phyloP scores from a whole-genome alignment of 2,329 filamentous ascomycete genomes.

The Rhynchosporium secalis region DNA sequence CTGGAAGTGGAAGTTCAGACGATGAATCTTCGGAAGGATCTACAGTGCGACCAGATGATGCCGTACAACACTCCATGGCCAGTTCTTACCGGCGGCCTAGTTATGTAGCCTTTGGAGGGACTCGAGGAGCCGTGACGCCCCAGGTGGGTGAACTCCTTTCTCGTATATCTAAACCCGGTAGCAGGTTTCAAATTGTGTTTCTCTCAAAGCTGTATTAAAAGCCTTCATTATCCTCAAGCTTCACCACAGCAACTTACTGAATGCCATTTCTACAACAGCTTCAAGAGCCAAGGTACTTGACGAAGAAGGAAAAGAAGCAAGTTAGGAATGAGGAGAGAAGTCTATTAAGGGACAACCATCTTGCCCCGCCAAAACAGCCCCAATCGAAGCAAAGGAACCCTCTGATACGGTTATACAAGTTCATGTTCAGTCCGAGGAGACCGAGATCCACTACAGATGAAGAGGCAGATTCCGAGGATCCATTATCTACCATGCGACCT shows the following conservation, averaged over 20 bases:
- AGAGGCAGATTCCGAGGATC: conserved; percentile 35
- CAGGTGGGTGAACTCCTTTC: conserved; percentile 44
- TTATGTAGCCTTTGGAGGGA: conserved; percentile 71
- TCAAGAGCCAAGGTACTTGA: conserved; percentile 45
- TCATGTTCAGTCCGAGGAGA: conserved; percentile 58
- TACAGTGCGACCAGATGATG: conserved; percentile 40
- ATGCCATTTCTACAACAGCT: background rate
- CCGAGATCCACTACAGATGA: conserved; percentile 45
- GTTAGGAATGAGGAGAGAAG: conserved; percentile 59
- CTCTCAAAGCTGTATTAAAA: background rate
- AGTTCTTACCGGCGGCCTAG: conserved; percentile 75
- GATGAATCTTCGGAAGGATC: conserved; percentile 44
- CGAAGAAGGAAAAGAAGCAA: conserved; percentile 55
- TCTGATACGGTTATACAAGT: conserved; percentile 44
- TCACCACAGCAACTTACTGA: background rate
- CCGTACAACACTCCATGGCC: conserved; percentile 51
- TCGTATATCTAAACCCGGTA: background rate
- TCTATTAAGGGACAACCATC: conserved; percentile 64
- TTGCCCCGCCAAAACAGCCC: conserved; percentile 61
- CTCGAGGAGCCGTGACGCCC: conserved; percentile 68
- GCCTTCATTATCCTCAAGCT: background rate
- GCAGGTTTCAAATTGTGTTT: background rate
- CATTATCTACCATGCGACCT: conserved; percentile 35
- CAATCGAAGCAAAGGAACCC: conserved; percentile 40
- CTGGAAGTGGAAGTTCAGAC: conserved; percentile 44